phyloP scores from a whole-genome alignment of 352 stramenopile species.

The Phytophthora constricta region DNA sequence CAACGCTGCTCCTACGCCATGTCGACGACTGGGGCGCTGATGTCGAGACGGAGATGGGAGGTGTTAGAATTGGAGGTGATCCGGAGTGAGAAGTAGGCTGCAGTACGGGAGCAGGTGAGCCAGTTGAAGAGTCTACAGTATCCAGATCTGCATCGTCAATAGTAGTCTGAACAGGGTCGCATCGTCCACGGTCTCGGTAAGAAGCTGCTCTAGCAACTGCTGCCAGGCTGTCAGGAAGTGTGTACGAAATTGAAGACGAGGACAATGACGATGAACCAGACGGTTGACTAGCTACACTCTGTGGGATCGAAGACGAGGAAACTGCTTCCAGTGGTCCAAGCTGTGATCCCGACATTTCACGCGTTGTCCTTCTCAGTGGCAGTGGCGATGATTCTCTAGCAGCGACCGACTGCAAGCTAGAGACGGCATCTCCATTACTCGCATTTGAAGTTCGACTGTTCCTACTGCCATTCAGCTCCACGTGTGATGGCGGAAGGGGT shows the following conservation, averaged over 20 bases:
- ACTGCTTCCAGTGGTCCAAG: constrained; percentile 14
- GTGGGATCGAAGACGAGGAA: background rate
- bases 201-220: constrained; percentile 20
- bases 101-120: constrained; percentile 6
- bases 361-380: constrained; percentile 3
- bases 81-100: constrained; percentile 10
- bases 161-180: constrained; percentile 3
- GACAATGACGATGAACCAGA: constrained; percentile 18
- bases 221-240: constrained; percentile 14
- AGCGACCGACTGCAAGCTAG: background rate
- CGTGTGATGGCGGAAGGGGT: constrained; percentile 23
- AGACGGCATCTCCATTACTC: background rate
- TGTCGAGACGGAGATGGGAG: constrained; percentile 30
- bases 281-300: constrained; percentile 1
- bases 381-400: constrained; percentile 24
- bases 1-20: constrained; percentile 15
- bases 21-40: background rate
- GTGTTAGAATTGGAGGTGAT: constrained; percentile 8
- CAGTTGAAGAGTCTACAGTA: constrained; percentile 31
- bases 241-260: constrained; percentile 17
- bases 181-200: constrained; percentile 13
- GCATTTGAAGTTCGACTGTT: constrained; percentile 2
- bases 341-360: constrained; percentile 29
- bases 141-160: constrained; percentile 28
- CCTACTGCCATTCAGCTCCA: constrained; percentile 16